phyloP scores from a whole-genome alignment of 176 grass and related monocot genomes.

The Ananas comosus region DNA sequence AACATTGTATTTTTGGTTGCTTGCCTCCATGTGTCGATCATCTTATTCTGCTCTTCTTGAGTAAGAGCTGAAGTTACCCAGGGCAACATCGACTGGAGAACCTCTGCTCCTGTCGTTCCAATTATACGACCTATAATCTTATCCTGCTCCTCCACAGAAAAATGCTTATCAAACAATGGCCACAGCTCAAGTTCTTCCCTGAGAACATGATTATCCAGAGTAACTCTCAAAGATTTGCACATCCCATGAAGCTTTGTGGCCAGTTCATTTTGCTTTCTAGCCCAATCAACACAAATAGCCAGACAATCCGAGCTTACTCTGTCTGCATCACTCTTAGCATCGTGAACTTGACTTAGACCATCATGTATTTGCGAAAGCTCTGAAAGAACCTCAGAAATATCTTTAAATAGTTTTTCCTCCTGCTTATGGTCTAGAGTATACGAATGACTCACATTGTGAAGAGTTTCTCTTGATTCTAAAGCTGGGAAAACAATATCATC shows the following conservation, averaged over 20 bases:
- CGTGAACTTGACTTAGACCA: slow-evolving; percentile 4
- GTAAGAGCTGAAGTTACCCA: slow-evolving; percentile 85
- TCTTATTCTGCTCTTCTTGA: slow-evolving; percentile 63
- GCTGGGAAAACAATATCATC: slow-evolving; percentile 90
- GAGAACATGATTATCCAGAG: slow-evolving; percentile 70
- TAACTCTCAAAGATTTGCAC: slow-evolving; percentile 79
- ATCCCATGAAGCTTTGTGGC: slow-evolving; percentile 74
- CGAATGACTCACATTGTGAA: slow-evolving; percentile 88
- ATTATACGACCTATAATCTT: slow-evolving; percentile 87
- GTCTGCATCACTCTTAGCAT: slow-evolving; percentile 8
- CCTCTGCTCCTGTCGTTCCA: slow-evolving; percentile 86
- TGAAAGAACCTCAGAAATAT: slow-evolving; percentile 57
- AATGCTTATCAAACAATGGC: slow-evolving; percentile 86
- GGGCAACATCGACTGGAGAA: slow-evolving; percentile 92
- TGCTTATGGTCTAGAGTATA: slow-evolving; percentile 92
- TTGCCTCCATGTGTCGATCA: slow-evolving; percentile 81
- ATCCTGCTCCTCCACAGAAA: slow-evolving; percentile 85
- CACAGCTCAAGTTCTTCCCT: slow-evolving; percentile 87
- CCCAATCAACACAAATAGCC: slow-evolving; percentile 31
- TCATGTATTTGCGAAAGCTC: slow-evolving; percentile 55
- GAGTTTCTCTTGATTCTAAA: slow-evolving; percentile 74
- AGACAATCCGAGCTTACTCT: slow-evolving; percentile 13
- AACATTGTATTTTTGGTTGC: slow-evolving; percentile 88
- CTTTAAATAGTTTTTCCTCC: slow-evolving; percentile 72
- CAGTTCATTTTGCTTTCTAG: slow-evolving; percentile 58